Percentiles rank a stretch among this genome's conserved stretches.
These are phyloP conservation scores for Zygotorulaspora sp. DNA, from an alignment of 805 yeast genomes.

Conservation along the genomic window DNA sequence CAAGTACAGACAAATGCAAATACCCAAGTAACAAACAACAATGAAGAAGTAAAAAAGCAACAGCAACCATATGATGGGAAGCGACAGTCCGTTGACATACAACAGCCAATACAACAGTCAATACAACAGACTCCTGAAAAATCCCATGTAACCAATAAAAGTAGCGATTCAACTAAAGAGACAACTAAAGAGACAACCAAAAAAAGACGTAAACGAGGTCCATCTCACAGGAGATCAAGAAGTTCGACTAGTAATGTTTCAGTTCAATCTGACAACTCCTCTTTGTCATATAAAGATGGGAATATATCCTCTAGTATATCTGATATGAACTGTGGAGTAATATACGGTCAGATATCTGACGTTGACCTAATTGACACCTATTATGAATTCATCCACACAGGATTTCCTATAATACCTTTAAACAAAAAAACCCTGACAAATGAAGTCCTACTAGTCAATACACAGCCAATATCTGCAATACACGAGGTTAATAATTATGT, in stretches of 20 bases:
- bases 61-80: too few species aligned
- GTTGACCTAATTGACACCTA: conserved; percentile 42
- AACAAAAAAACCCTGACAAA: conserved; percentile 33
- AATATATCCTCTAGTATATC: neutral
- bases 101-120: conserved; percentile 1
- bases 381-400: conserved; percentile 44
- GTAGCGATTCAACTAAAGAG: neutral
- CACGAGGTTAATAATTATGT: conserved; percentile 33
- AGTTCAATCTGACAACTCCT: conserved; percentile 6
- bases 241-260: conserved; percentile 8
- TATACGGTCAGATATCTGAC: conserved; percentile 32
- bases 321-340: conserved; percentile 7
- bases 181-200: neutral
- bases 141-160: neutral
- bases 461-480: conserved; percentile 30
- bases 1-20: too few species aligned
- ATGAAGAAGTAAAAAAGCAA: neutral
- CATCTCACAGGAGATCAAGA: conserved; percentile 4
- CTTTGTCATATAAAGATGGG: conserved; percentile 6
- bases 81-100: conserved; percentile 1
- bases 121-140: conserved; percentile 5
- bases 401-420: conserved; percentile 38
- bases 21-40: neutral
- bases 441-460: conserved; percentile 30
- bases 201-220: conserved; percentile 12